Evolutionary conservation across 306 rosid species (phyloP).

Genomic region (Cicer judaicum): DNA sequence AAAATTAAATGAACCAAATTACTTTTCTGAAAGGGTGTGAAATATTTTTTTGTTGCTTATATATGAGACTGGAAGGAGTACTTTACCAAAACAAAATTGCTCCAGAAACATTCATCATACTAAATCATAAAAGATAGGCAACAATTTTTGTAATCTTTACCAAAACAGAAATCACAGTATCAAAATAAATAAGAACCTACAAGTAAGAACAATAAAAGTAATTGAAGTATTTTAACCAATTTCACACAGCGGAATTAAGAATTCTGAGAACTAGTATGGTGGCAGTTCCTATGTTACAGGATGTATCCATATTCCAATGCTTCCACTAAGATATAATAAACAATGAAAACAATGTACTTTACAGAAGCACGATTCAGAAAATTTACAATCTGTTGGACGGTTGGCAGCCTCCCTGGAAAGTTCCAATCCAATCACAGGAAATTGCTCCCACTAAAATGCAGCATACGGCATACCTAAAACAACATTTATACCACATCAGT

Average conservation of each 20-base stretch:
- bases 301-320: conserved; percentile 46
- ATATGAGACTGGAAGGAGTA: too few relatives aligned
- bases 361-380: conserved; percentile 58
- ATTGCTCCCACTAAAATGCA: conserved; percentile 47
- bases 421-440: conserved; percentile 46
- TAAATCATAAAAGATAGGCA: background rate
- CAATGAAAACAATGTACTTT: conserved; percentile 61
- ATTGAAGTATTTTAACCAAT: conserved; percentile 20
- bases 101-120: conserved; percentile 30
- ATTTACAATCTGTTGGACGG: conserved; percentile 57
- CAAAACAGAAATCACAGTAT: background rate
- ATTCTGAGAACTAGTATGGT: conserved; percentile 38
- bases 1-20: too few relatives aligned
- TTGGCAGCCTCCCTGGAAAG: conserved; percentile 51
- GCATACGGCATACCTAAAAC: conserved; percentile 52
- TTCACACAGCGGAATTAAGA: conserved; percentile 32
- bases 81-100: conserved; percentile 7
- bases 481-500: conserved; percentile 49
- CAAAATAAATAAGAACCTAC: conserved; percentile 9
- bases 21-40: too few relatives aligned
- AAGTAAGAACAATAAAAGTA: conserved; percentile 19
- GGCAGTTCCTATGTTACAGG: conserved; percentile 50
- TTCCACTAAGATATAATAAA: conserved; percentile 52
- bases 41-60: too few relatives aligned
- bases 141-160: background rate